phyloP scores from a whole-genome alignment of 176 grass and related monocot species.

The Lolium multiflorum region DNA sequence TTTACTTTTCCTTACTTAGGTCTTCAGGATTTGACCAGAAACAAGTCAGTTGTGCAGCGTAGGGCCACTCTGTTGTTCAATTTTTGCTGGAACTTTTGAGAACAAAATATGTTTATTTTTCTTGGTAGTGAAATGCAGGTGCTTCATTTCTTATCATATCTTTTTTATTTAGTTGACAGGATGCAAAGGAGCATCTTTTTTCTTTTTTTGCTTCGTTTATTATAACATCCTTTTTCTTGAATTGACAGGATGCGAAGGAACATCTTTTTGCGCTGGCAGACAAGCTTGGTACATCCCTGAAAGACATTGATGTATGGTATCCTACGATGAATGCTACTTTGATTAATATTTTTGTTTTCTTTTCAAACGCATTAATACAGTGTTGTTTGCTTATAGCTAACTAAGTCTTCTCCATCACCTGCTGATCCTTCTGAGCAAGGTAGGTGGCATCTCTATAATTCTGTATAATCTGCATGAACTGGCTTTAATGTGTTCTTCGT shows the following conservation, averaged over 20 bases:
- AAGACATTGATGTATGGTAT: constrained; percentile 88
- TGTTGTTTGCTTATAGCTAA: constrained; percentile 62
- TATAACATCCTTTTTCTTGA: constrained; percentile 35
- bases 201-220: background rate
- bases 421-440: constrained; percentile 95
- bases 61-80: constrained; percentile 1
- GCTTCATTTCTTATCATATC: constrained; percentile 17
- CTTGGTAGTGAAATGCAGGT: background rate
- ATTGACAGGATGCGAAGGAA: constrained; percentile 91
- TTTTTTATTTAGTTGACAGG: constrained; percentile 53
- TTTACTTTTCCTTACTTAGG: background rate
- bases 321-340: constrained; percentile 37
- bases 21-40: constrained; percentile 9
- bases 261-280: constrained; percentile 94
- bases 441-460: constrained; percentile 43
- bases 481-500: constrained; percentile 9
- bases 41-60: constrained; percentile 28
- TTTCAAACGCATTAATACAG: constrained; percentile 33
- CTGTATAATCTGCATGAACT: constrained; percentile 19
- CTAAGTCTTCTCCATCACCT: constrained; percentile 75
- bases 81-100: constrained; percentile 12
- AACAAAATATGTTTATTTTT: constrained; percentile 14
- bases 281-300: constrained; percentile 90
- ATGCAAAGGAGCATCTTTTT: constrained; percentile 94
- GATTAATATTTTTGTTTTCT: background rate